Evolutionary conservation across 768 basidiomycete genomes (phyloP), one percentile per base, ranked within the genome.

Genomic region (Cyathus striatus): DNA sequence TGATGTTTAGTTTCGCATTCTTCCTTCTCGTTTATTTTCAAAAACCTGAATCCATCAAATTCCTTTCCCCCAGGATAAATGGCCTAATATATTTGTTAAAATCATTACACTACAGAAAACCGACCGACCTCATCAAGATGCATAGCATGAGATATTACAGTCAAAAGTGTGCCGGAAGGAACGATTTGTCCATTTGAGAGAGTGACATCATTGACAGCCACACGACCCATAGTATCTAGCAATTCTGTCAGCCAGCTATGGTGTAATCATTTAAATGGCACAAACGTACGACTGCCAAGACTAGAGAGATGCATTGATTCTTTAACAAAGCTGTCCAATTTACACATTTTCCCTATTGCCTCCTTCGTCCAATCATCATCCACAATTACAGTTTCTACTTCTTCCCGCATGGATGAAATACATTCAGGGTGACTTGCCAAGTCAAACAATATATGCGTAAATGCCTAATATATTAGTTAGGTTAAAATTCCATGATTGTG

Each of bases 1-100:
- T 68, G 68, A 36, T 72, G 56, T 40, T 61, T 64, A 5, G 46
- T 41, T n/a, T 38, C 48, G 17, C 69, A 67, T 2, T 57, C 63
- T 30, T 30, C 27, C 1, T 48, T 50, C 14, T 69, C 58, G 21
- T 61, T 54, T 54, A 65, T 57, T 10, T 70, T 56, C 0, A 60
- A 54, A 50, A 76, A 80, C 4, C 78, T 68, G 57, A 76, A 76
- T 0, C 67, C 69, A 32, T 72, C 59, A 42, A 81, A 72, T 2
- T 57, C 54, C 21, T 58, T 50, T 0, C 78, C 57, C 38, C 73
- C 61, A n/a, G 57, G 46, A 49, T 78, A 81, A 16, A 60, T 51
- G 12, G 55, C 57, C 62, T 61, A 30, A 32, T 30, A 16, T 10
- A 30, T 10, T 30, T 10, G 16, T 10, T 30, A 10, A 30, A 16